A percentile compares a stretch with the other conserved stretches of the same genome.
Conservation (phyloP, 208 protist genomes). For the Wallacemonas sp. region DNA sequence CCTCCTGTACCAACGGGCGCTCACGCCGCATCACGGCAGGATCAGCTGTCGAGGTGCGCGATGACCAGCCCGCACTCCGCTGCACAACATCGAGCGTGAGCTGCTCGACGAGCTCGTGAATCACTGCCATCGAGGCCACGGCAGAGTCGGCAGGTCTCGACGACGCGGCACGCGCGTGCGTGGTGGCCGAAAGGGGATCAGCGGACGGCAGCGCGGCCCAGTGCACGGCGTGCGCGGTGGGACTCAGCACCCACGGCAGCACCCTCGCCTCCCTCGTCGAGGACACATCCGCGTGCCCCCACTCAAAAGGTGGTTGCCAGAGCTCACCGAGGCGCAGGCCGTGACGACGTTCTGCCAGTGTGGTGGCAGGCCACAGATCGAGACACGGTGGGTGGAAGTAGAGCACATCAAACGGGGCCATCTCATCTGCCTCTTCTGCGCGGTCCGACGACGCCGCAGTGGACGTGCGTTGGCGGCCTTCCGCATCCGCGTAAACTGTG, state of each 20-base stretch:
- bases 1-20: slow-evolving; percentile 25
- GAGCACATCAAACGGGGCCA: slow-evolving; percentile 44
- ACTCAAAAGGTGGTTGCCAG: background rate
- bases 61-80: slow-evolving; percentile 1
- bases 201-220: background rate
- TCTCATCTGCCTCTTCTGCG: background rate
- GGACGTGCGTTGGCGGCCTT: too few relatives aligned
- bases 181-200: background rate
- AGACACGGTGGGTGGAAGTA: slow-evolving; percentile 44
- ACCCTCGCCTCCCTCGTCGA: background rate
- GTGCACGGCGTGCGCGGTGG: background rate
- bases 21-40: background rate
- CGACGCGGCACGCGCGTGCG: slow-evolving; percentile 15
- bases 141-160: too few relatives aligned
- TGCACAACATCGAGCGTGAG: slow-evolving; percentile 15
- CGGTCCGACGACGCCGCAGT: background rate
- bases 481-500: slow-evolving; percentile 25
- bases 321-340: background rate
- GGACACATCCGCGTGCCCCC: background rate
- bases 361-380: slow-evolving; percentile 20
- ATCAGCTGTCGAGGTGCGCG: background rate
- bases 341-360: background rate
- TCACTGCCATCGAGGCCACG: slow-evolving; percentile 8
- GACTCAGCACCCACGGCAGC: slow-evolving; percentile 3
- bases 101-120: slow-evolving; percentile 32